phyloP scores from a whole-genome alignment of 2,329 filamentous ascomycete species.

The Spiromastix sp. region DNA sequence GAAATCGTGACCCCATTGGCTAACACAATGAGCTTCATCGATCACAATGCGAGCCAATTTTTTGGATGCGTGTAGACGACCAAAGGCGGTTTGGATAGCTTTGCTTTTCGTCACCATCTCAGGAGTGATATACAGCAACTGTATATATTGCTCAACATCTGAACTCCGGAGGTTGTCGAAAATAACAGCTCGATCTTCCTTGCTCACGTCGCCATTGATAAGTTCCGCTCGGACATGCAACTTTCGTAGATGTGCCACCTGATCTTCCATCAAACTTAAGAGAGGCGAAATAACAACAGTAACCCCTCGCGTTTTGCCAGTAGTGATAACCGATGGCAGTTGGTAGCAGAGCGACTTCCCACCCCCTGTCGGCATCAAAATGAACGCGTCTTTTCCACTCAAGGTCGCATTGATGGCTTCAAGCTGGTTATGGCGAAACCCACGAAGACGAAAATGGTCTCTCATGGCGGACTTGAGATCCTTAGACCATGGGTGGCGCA shows the following conservation, averaged over 20 bases:
- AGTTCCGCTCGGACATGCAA: slow-evolving; percentile 69
- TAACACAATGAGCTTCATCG: slow-evolving; percentile 98
- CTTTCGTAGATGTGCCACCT: slow-evolving; percentile 70
- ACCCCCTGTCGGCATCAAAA: slow-evolving; percentile 95
- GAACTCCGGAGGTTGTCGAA: slow-evolving; percentile 52
- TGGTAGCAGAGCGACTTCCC: slow-evolving; percentile 97
- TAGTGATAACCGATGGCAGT: slow-evolving; percentile 72
- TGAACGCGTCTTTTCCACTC: slow-evolving; percentile 77
- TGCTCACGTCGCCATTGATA: slow-evolving; percentile 66
- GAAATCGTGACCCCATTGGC: slow-evolving; percentile 98
- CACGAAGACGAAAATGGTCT: slow-evolving; percentile 71
- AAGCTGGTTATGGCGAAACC: slow-evolving; percentile 83
- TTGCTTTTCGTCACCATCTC: slow-evolving; percentile 88
- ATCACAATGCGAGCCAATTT: slow-evolving; percentile 87
- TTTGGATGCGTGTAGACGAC: slow-evolving; percentile 55
- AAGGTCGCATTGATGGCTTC: slow-evolving; percentile 94
- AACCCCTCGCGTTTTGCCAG: slow-evolving; percentile 72
- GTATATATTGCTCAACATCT: slow-evolving; percentile 64
- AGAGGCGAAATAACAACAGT: slow-evolving; percentile 93
- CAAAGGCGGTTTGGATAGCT: slow-evolving; percentile 55
- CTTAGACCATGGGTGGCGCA: slow-evolving; percentile 69
- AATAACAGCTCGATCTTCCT: slow-evolving; percentile 54
- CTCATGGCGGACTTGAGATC: slow-evolving; percentile 75
- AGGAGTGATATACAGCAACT: slow-evolving; percentile 89
- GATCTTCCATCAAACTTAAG: slow-evolving; percentile 93